These are phyloP conservation scores for Dothistroma septosporum DNA, from an alignment of 2,329 filamentous ascomycete species.

Conservation along the genomic window DNA sequence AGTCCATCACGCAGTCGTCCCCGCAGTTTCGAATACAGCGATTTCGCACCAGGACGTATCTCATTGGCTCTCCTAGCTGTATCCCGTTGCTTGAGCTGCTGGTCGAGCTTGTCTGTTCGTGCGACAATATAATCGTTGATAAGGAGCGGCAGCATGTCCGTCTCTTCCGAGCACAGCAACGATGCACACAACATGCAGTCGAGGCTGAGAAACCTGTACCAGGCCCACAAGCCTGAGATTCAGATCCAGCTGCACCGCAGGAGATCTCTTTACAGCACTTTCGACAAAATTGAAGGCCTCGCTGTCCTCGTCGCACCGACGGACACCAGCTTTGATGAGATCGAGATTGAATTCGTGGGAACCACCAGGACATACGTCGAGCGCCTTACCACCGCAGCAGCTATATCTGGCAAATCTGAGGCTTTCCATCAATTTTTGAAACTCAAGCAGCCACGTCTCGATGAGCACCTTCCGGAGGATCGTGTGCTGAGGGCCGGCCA, in stretches of 20 bases:
- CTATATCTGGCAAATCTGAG: conserved; percentile 52
- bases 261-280: conserved; percentile 51
- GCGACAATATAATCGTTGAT: conserved; percentile 2
- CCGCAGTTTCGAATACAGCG: conserved; percentile 2
- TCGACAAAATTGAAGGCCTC: conserved; percentile 54
- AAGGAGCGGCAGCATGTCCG: conserved; percentile 14
- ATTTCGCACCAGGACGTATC: background rate
- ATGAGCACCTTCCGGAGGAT: conserved; percentile 51
- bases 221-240: conserved; percentile 39
- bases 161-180: conserved; percentile 7
- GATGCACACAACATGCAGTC: conserved; percentile 24
- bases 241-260: conserved; percentile 40
- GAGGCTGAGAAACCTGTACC: conserved; percentile 26
- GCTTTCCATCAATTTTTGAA: conserved; percentile 59
- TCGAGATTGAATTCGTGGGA: conserved; percentile 57
- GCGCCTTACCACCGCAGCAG: conserved; percentile 49
- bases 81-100: conserved; percentile 2
- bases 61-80: conserved; percentile 8
- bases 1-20: background rate
- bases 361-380: conserved; percentile 53
- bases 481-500: conserved; percentile 52
- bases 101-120: conserved; percentile 5
- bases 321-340: conserved; percentile 54
- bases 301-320: conserved; percentile 48
- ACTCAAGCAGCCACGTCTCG: conserved; percentile 56